phyloP scores from a whole-genome alignment of 2,329 filamentous ascomycete species.

The Aspergillus fischeri region DNA sequence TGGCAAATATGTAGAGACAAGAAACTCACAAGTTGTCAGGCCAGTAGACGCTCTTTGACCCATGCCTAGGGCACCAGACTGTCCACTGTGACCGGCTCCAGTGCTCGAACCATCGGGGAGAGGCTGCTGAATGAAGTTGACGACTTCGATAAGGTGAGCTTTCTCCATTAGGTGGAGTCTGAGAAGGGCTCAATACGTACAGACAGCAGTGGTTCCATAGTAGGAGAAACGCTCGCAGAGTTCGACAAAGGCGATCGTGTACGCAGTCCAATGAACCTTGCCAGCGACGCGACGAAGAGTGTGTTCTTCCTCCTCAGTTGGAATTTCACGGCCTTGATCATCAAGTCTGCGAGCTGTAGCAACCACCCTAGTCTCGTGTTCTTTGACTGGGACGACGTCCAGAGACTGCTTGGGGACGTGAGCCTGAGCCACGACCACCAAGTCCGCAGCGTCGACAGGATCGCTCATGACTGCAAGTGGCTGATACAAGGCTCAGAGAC shows the following conservation, averaged over 20 bases:
- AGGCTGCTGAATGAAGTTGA: constrained; percentile 59
- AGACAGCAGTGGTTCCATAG: constrained; percentile 67
- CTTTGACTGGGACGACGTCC: neutral
- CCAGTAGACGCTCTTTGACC: constrained; percentile 56
- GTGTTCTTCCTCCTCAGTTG: constrained; percentile 31
- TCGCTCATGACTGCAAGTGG: constrained; percentile 7
- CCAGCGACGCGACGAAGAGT: constrained; percentile 35
- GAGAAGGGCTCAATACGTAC: constrained; percentile 39
- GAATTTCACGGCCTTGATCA: constrained; percentile 14
- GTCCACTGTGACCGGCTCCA: constrained; percentile 38
- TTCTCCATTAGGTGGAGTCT: neutral
- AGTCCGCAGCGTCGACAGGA: constrained; percentile 2
- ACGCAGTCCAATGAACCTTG: constrained; percentile 60
- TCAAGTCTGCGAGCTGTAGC: neutral
- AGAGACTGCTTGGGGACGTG: constrained; percentile 5
- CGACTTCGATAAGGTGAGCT: constrained; percentile 37
- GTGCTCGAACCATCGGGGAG: constrained; percentile 54
- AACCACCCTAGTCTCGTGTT: constrained; percentile 6
- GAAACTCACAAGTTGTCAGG: constrained; percentile 42
- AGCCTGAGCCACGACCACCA: constrained; percentile 6
- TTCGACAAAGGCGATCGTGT: constrained; percentile 69
- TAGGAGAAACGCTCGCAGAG: constrained; percentile 74
- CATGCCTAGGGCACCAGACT: constrained; percentile 54
- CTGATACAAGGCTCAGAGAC: neutral
- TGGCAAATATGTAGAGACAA: neutral